These are phyloP conservation scores for Saccharomycopsis sp. DNA, from an alignment of 805 yeast species.

Conservation along the genomic window DNA sequence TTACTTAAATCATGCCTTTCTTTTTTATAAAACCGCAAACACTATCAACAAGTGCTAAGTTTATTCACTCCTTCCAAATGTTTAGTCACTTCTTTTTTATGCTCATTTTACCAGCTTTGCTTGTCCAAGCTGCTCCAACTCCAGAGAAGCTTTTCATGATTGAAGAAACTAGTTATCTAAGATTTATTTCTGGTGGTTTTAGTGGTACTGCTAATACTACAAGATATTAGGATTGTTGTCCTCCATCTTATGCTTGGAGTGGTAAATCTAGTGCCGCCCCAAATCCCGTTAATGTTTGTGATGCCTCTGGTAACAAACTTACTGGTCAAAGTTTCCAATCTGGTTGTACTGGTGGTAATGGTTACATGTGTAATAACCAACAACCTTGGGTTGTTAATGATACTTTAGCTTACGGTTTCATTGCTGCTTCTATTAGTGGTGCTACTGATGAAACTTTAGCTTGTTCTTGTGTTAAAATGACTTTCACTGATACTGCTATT, in stretches of 20 bases:
- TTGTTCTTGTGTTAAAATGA: constrained; percentile 7
- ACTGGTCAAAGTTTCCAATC: constrained; percentile 1
- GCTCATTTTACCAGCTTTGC: too few species aligned
- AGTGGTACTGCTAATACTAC: constrained; percentile 10
- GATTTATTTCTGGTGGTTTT: too few species aligned
- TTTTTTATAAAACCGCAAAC: too few species aligned
- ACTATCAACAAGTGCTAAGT: too few species aligned
- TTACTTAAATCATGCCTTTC: too few species aligned
- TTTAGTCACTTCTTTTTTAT: too few species aligned
- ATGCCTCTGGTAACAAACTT: constrained; percentile 6
- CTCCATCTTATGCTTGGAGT: constrained; percentile 12
- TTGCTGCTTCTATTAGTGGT: constrained; percentile 5
- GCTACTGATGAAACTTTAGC: not conserved
- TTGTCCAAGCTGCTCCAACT: too few species aligned
- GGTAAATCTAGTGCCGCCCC: too few species aligned
- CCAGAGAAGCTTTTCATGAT: too few species aligned
- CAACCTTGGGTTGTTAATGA: constrained; percentile 5
- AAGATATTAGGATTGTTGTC: constrained; percentile 13
- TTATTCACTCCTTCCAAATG: too few species aligned
- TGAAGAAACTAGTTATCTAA: too few species aligned
- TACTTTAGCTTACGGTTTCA: constrained; percentile 6
- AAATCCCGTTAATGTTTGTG: constrained; percentile 7
- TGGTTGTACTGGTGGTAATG: constrained; percentile 13
- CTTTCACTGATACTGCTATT: constrained; percentile 4
- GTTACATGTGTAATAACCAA: constrained; percentile 12